phyloP scores from a whole-genome alignment of 2,329 filamentous ascomycete species.

The Colletotrichum agaves region DNA sequence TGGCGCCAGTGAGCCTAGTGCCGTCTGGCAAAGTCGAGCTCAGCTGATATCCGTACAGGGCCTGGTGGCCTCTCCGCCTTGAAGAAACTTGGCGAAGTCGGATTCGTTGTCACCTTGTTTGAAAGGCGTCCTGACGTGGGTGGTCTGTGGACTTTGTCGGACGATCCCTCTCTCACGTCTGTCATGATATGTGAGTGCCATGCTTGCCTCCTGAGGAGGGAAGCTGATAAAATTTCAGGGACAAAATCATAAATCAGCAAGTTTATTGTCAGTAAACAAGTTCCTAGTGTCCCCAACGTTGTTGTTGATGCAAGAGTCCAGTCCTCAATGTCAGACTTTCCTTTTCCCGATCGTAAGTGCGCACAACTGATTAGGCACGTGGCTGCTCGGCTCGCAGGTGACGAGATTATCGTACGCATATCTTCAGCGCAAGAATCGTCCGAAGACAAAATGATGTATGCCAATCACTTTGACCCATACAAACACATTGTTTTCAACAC shows the following conservation, averaged over 20 bases:
- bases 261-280: conserved; percentile 38
- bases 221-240: background rate
- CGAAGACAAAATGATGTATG: conserved; percentile 41
- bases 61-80: conserved; percentile 41
- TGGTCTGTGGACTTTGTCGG: conserved; percentile 41
- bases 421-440: conserved; percentile 19
- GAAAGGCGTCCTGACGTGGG: conserved; percentile 41
- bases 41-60: conserved; percentile 28
- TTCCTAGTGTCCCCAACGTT: background rate
- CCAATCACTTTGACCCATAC: conserved; percentile 38
- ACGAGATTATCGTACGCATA: background rate
- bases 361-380: background rate
- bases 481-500: conserved; percentile 38
- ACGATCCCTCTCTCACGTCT: conserved; percentile 40
- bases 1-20: conserved; percentile 35
- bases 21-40: too few relatives aligned
- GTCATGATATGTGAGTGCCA: conserved; percentile 21
- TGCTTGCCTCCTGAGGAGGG: background rate
- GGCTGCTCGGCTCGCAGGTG: background rate
- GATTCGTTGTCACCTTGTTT: conserved; percentile 41
- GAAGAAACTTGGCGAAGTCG: conserved; percentile 41
- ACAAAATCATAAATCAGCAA: conserved; percentile 41
- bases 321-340: conserved; percentile 42
- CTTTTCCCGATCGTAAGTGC: conserved; percentile 39
- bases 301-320: background rate